Evolutionary conservation across 192 early-diverging fungal species (phyloP).

Genomic region (Coemansia sp.): DNA sequence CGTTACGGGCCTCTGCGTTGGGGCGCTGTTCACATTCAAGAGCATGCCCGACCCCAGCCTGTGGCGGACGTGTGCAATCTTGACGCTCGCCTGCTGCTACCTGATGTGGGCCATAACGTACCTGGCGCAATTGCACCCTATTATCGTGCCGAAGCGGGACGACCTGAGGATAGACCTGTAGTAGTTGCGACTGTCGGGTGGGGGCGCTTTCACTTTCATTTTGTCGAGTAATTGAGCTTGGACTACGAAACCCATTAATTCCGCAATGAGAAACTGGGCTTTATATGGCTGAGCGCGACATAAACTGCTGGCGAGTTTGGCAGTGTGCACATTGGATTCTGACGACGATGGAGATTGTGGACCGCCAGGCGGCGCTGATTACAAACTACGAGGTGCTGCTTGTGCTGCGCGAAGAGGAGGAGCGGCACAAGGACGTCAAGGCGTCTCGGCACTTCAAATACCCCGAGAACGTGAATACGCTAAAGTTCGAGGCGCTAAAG

Average conservation of each 20-base stretch:
- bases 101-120: slow-evolving; percentile 87
- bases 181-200: too few relatives aligned
- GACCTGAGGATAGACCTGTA: slow-evolving; percentile 54
- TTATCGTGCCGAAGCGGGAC: slow-evolving; percentile 68
- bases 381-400: slow-evolving; percentile 65
- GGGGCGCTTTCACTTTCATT: too few relatives aligned
- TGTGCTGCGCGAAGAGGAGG: slow-evolving; percentile 54
- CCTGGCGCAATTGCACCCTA: slow-evolving; percentile 79
- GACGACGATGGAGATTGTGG: slow-evolving; percentile 64
- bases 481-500: slow-evolving; percentile 55
- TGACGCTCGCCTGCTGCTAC: slow-evolving; percentile 41
- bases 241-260: too few relatives aligned
- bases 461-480: slow-evolving; percentile 59
- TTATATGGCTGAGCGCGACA: too few relatives aligned
- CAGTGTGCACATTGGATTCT: too few relatives aligned
- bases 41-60: slow-evolving; percentile 44
- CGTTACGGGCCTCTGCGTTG: slow-evolving; percentile 25
- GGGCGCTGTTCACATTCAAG: slow-evolving; percentile 30
- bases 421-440: slow-evolving; percentile 28
- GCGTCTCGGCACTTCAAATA: slow-evolving; percentile 46
- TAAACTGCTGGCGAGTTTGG: too few relatives aligned
- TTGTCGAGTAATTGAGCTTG: too few relatives aligned
- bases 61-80: slow-evolving; percentile 47
- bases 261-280: too few relatives aligned
- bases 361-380: slow-evolving; percentile 56